Conservation (phyloP, 805 yeast genomes). For the Hanseniaspora pseudoguilliermondii region DNA sequence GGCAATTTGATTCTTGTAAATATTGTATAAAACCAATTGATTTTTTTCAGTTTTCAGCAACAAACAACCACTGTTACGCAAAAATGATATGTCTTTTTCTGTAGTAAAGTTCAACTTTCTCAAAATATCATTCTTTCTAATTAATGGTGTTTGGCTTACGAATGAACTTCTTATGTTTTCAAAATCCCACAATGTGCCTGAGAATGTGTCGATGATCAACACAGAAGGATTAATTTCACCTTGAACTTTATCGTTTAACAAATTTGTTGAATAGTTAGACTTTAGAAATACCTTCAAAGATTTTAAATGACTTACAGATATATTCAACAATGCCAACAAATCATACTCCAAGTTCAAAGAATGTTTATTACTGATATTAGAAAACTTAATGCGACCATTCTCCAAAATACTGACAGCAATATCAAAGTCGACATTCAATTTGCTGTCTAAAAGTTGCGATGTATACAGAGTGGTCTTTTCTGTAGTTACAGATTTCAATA, state of each 20-base stretch:
- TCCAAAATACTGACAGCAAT: constrained; percentile 3
- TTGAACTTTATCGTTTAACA: not conserved
- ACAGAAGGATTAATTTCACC: not conserved
- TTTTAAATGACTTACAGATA: not conserved
- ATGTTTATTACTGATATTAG: constrained; percentile 1
- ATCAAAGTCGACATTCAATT: not conserved
- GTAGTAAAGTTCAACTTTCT: not conserved
- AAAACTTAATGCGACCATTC: not conserved
- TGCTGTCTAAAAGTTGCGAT: not conserved
- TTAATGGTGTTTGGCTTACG: not conserved
- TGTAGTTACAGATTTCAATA: not conserved
- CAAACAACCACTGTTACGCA: not conserved
- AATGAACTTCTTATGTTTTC: constrained; percentile 2
- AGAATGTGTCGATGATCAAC: not conserved
- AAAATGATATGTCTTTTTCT: not conserved
- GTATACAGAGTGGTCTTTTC: not conserved
- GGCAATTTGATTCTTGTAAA: not conserved
- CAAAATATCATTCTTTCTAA: not conserved
- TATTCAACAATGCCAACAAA: not conserved
- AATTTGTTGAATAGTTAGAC: not conserved
- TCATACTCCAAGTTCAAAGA: not conserved
- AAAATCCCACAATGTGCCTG: constrained; percentile 10
- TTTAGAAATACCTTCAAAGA: constrained; percentile 3
- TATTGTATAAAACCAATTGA: constrained; percentile 4
- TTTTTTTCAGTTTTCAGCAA: constrained; percentile 3